Base-by-base conservation (phyloP, 164 flowering plant species). In the Echeveria elegans region DNA sequence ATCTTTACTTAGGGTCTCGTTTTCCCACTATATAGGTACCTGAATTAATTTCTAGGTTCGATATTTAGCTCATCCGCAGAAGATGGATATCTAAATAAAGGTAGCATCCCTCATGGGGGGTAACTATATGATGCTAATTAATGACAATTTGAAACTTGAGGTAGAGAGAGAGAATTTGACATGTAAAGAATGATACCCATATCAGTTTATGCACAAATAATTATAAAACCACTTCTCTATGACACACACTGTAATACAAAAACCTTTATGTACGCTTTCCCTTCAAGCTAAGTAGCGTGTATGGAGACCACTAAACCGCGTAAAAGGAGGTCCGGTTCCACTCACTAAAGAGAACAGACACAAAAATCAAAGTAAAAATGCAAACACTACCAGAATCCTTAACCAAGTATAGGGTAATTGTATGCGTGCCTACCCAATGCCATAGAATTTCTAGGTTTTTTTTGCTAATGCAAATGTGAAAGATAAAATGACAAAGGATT, bases 61-160 rank as follows among this genome's bases (percentile, higher is more conserved):
- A n/a, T n/a, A n/a, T n/a, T n/a, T n/a, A n/a, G n/a, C n/a, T n/a
- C n/a, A n/a, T n/a, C n/a, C n/a, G n/a, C n/a, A 3, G 37, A 34
- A 34, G 37, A 34, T 3, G 7, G 37, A 34, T 34, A 43, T 43
- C 19, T 43, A 11, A 43, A 43, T 43, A 15, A 43, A 43, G 19
- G 15, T 16, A 2, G 11, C 4, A 15, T 43, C 4, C 15, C 15
- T 43, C 16, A 43, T 43, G 47, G 11, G 5, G 47, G 11, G 5
- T n/a, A 50, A 23, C 56, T 50, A 50, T 50, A 50, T 21, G 56
- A 50, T 50, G 56, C 23, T 50, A 50, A n/a, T 50, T 50, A 50
- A 50, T 50, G 23, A 50, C 56, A 21, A n/a, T 21, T 6, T 50
- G 26, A 50, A 50, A 50, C 56, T 50, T 50, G 24, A 50, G 11